Conservation (phyloP, 225 moss, liverwort and hornwort genomes). For the Pseudisothecium myosuroides region DNA sequence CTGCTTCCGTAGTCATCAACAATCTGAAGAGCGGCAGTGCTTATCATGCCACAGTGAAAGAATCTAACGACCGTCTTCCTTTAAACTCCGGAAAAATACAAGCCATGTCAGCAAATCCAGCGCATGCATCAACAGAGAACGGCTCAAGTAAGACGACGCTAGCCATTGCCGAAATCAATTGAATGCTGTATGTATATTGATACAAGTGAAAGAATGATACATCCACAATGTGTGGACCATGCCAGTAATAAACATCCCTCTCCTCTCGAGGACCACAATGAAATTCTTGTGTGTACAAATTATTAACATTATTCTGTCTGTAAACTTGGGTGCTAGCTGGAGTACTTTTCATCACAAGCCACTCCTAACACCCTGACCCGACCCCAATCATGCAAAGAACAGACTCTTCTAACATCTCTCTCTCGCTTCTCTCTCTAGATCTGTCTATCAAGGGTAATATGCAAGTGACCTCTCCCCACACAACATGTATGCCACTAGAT, state of each 20-base stretch:
- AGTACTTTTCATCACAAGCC: not conserved
- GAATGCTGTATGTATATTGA: conserved; percentile 7
- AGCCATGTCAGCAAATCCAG: not conserved
- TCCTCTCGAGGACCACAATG: not conserved
- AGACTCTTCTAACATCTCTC: not conserved
- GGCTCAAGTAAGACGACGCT: not conserved
- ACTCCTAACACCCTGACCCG: not conserved
- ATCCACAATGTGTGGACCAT: conserved; percentile 43
- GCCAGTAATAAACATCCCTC: conserved; percentile 23
- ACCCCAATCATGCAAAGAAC: conserved; percentile 8
- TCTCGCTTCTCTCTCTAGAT: not conserved
- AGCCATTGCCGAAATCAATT: not conserved
- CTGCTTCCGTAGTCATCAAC: not conserved
- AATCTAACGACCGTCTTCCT: not conserved
- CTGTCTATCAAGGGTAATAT: conserved; percentile 1
- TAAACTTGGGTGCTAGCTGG: not conserved
- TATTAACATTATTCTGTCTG: conserved; percentile 21
- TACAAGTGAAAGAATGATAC: conserved; percentile 28
- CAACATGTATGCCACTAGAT: conserved; percentile 6
- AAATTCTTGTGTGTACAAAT: conserved; percentile 27
- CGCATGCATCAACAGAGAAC: not conserved
- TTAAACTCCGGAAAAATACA: not conserved
- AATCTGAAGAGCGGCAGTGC: not conserved
- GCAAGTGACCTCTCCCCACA: conserved; percentile 12
- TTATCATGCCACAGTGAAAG: not conserved